Percentiles rank a stretch among this genome's conserved stretches.
These are phyloP conservation scores for Aspergillus costaricaensis DNA, from an alignment of 2,329 filamentous ascomycete genomes.

Conservation along the genomic window DNA sequence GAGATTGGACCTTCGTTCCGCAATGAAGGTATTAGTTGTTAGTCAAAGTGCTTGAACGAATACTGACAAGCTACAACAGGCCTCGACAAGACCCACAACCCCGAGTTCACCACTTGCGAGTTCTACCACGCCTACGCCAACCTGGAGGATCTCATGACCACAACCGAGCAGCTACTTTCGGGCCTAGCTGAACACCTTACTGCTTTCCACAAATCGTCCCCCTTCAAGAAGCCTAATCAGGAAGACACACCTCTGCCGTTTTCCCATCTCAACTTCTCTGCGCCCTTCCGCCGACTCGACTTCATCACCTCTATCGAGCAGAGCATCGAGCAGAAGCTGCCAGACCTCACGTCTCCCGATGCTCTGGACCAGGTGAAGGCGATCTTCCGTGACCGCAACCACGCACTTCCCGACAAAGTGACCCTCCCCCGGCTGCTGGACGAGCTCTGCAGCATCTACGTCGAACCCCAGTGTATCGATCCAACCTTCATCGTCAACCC, in stretches of 20 bases:
- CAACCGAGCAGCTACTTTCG: slow-evolving; percentile 72
- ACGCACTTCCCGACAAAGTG: slow-evolving; percentile 54
- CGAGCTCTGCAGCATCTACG: slow-evolving; percentile 70
- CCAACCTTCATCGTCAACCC: slow-evolving; percentile 89
- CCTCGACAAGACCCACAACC: slow-evolving; percentile 87
- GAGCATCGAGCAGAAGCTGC: slow-evolving; percentile 65
- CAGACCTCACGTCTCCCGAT: slow-evolving; percentile 57
- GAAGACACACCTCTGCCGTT: slow-evolving; percentile 37
- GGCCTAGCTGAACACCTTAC: slow-evolving; percentile 58
- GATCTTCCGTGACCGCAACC: slow-evolving; percentile 54
- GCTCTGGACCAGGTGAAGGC: slow-evolving; percentile 62
- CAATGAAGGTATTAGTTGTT: slow-evolving; percentile 69
- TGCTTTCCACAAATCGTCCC: slow-evolving; percentile 45
- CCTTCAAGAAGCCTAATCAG: slow-evolving; percentile 49
- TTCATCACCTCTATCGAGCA: slow-evolving; percentile 80
- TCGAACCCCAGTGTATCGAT: slow-evolving; percentile 72
- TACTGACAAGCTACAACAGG: slow-evolving; percentile 36
- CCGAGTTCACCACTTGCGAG: slow-evolving; percentile 96
- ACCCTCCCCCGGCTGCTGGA: slow-evolving; percentile 76
- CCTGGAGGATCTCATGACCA: slow-evolving; percentile 70
- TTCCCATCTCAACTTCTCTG: slow-evolving; percentile 51
- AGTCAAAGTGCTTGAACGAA: neutral
- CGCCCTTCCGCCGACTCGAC: slow-evolving; percentile 65
- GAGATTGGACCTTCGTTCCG: slow-evolving; percentile 92
- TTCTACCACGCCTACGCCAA: slow-evolving; percentile 89